Percentiles rank a stretch among this genome's conserved stretches.
Conservation (phyloP, 2,329 filamentous ascomycete genomes). For the Aspergillus pseudoviridinutans region DNA sequence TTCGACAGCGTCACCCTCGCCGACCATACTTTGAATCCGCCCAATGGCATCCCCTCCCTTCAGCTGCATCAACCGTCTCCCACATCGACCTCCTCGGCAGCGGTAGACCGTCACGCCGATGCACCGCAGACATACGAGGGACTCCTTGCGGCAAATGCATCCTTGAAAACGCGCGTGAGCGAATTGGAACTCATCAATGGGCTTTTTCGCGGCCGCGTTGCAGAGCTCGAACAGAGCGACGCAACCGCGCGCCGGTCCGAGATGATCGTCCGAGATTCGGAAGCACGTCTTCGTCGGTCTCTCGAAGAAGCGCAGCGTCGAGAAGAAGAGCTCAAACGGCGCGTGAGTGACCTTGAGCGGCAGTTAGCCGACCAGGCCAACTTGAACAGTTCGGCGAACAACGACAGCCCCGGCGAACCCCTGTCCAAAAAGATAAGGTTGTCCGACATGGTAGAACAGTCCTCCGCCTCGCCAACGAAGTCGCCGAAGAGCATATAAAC, state of each 20-base stretch:
- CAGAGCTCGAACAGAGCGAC: slow-evolving; percentile 73
- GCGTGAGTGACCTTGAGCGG: slow-evolving; percentile 72
- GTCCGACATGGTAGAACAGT: slow-evolving; percentile 51
- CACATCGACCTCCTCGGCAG: slow-evolving; percentile 53
- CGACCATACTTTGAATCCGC: slow-evolving; percentile 62
- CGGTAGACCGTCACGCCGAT: slow-evolving; percentile 60
- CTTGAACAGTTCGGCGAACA: slow-evolving; percentile 12
- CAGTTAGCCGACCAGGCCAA: slow-evolving; percentile 39
- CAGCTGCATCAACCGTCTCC: slow-evolving; percentile 58
- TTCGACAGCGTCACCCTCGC: slow-evolving; percentile 70
- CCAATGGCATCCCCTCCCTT: slow-evolving; percentile 47
- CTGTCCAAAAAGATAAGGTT: slow-evolving; percentile 55
- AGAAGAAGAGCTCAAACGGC: slow-evolving; percentile 76
- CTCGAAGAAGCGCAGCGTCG: slow-evolving; percentile 73
- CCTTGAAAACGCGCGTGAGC: slow-evolving; percentile 89
- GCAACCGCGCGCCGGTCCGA: slow-evolving; percentile 60
- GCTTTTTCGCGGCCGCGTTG: slow-evolving; percentile 69
- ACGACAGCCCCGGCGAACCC: slow-evolving; percentile 41
- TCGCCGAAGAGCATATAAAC: slow-evolving; percentile 32
- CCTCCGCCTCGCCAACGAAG: slow-evolving; percentile 26
- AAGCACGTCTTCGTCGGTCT: slow-evolving; percentile 55
- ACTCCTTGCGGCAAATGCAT: slow-evolving; percentile 73
- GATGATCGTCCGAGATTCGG: slow-evolving; percentile 52
- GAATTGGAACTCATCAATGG: slow-evolving; percentile 95
- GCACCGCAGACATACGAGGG: slow-evolving; percentile 75